Conservation (phyloP, 164 flowering plant species). For the Annona cherimola region DNA sequence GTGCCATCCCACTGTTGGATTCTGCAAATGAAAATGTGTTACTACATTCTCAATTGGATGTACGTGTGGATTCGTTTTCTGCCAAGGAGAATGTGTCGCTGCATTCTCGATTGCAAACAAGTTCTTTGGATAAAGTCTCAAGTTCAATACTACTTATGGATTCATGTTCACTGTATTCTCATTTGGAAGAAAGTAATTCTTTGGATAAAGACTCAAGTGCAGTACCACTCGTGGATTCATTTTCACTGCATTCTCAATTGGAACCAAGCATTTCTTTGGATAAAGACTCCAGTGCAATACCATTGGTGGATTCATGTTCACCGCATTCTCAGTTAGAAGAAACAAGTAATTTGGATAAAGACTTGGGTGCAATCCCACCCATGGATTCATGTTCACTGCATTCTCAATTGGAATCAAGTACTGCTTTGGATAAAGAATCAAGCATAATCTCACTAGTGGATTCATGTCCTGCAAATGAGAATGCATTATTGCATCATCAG, state of each 20-base stretch:
- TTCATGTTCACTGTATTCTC: background rate
- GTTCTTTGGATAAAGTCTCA: background rate
- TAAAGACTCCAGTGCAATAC: background rate
- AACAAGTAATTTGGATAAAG: background rate
- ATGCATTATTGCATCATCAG: too few relatives aligned
- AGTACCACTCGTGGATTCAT: too few relatives aligned
- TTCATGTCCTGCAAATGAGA: background rate
- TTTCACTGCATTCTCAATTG: too few relatives aligned
- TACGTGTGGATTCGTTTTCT: too few relatives aligned
- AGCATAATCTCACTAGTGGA: background rate
- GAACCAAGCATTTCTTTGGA: too few relatives aligned
- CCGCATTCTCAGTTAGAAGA: background rate
- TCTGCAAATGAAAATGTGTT: too few relatives aligned
- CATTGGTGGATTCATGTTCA: background rate
- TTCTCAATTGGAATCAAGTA: background rate
- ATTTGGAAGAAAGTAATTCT: background rate
- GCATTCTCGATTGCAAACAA: background rate
- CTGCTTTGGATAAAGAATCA: background rate
- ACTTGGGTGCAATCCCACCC: background rate
- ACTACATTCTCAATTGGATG: too few relatives aligned
- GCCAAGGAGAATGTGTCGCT: too few relatives aligned
- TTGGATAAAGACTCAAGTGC: background rate
- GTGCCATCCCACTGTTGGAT: too few relatives aligned
- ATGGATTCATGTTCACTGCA: background rate
- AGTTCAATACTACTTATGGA: background rate